Percentiles rank a stretch among this genome's conserved stretches.
These are phyloP conservation scores for Pleurozium schreberi DNA, from an alignment of 225 moss, liverwort and hornwort genomes.

Conservation along the genomic window DNA sequence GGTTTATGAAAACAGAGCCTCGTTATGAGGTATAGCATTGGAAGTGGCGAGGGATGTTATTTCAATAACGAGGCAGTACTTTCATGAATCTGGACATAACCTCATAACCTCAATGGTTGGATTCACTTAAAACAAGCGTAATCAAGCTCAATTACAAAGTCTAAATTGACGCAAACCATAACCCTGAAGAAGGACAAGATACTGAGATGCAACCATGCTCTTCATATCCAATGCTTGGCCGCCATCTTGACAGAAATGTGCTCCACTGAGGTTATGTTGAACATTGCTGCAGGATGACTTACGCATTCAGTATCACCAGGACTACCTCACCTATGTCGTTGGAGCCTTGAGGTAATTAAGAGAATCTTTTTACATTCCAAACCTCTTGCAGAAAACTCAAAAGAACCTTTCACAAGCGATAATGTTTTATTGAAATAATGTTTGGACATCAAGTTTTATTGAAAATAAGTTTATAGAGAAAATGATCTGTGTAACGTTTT, in stretches of 20 bases:
- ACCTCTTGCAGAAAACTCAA: neutral
- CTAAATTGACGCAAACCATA: too few species aligned
- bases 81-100: neutral
- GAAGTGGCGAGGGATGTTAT: neutral
- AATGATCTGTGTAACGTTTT: neutral
- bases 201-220: neutral
- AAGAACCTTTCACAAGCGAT: neutral
- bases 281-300: slow-evolving; percentile 3
- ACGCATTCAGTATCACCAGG: slow-evolving; percentile 28
- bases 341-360: slow-evolving; percentile 5
- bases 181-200: neutral
- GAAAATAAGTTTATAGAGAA: neutral
- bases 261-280: neutral
- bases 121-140: neutral
- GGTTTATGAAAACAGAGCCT: neutral
- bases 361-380: neutral
- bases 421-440: neutral
- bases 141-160: neutral
- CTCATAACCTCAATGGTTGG: neutral
- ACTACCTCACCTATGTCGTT: slow-evolving; percentile 29
- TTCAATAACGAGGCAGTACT: neutral
- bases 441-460: neutral
- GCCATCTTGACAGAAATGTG: neutral
- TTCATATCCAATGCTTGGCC: neutral
- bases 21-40: neutral